A percentile compares a stretch with the other conserved stretches of the same genome.
Conservation (phyloP, 805 yeast species). For the Candida maesae region DNA sequence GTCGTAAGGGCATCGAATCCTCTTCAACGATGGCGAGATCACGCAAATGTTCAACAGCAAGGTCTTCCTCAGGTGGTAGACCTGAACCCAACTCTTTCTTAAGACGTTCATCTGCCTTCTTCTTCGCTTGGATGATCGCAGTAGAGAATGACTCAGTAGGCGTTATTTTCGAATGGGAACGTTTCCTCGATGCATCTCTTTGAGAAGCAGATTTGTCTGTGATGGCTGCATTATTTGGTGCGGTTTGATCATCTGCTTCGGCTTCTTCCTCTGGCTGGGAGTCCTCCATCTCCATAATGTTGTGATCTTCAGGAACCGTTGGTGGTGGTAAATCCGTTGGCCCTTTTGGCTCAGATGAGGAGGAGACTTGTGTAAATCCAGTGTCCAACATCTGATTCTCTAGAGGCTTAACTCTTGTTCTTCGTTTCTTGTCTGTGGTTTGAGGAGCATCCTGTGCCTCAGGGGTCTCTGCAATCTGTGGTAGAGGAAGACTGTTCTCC, state of each 20-base stretch:
- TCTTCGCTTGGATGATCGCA: constrained; percentile 20
- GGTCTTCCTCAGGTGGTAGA: constrained; percentile 12
- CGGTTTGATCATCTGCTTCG: background rate
- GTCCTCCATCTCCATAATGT: background rate
- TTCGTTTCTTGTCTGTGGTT: background rate
- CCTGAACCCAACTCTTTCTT: constrained; percentile 16
- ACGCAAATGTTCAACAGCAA: constrained; percentile 29
- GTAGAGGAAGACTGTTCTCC: background rate
- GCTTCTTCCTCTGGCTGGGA: background rate
- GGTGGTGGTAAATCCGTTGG: background rate
- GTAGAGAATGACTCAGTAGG: constrained; percentile 11
- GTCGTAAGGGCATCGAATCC: constrained; percentile 17
- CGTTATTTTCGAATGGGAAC: background rate
- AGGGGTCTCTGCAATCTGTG: background rate
- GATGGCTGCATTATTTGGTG: too few species aligned
- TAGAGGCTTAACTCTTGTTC: constrained; percentile 5
- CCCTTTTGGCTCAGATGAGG: background rate
- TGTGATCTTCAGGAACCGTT: background rate
- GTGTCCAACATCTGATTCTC: constrained; percentile 12
- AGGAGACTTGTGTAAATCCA: constrained; percentile 1
- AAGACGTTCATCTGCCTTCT: constrained; percentile 21
- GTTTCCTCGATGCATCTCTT: background rate
- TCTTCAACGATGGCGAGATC: constrained; percentile 36
- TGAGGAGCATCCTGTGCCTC: background rate
- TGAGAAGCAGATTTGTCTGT: too few species aligned